phyloP scores from a whole-genome alignment of 331 rosid species.

The Spiraea crenata region DNA sequence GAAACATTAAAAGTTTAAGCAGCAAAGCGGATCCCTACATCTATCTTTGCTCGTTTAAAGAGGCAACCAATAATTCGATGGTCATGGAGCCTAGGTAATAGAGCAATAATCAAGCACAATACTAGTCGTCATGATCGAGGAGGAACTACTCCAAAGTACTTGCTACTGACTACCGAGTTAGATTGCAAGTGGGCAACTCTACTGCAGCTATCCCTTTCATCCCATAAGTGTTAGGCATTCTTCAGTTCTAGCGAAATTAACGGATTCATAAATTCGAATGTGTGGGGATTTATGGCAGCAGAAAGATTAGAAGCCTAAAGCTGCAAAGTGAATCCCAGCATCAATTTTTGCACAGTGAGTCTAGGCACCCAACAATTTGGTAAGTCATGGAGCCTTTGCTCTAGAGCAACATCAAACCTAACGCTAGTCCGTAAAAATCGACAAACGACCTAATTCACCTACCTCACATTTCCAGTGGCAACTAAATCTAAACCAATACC shows the following conservation, averaged over 20 bases:
- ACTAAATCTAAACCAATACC: background rate
- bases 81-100: conserved; percentile 34
- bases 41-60: conserved; percentile 21
- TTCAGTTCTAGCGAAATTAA: background rate
- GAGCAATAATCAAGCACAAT: conserved; percentile 18
- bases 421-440: background rate
- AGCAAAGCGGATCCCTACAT: conserved; percentile 38
- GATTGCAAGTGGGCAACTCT: background rate
- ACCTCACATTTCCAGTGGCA: background rate
- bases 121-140: background rate
- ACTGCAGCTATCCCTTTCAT: background rate
- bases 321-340: conserved; percentile 23
- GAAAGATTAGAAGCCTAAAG: conserved; percentile 1
- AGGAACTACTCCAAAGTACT: background rate
- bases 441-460: no score
- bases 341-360: conserved; percentile 18
- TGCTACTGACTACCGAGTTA: background rate
- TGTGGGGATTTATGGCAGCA: conserved; percentile 21
- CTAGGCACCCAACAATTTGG: conserved; percentile 10
- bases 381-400: conserved; percentile 10
- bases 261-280: background rate
- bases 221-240: background rate
- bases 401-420: conserved; percentile 10
- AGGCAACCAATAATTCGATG: conserved; percentile 25
- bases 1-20: conserved; percentile 19